phyloP scores from a whole-genome alignment of 495 filamentous ascomycete species.

The Hypoxylon rickii region DNA sequence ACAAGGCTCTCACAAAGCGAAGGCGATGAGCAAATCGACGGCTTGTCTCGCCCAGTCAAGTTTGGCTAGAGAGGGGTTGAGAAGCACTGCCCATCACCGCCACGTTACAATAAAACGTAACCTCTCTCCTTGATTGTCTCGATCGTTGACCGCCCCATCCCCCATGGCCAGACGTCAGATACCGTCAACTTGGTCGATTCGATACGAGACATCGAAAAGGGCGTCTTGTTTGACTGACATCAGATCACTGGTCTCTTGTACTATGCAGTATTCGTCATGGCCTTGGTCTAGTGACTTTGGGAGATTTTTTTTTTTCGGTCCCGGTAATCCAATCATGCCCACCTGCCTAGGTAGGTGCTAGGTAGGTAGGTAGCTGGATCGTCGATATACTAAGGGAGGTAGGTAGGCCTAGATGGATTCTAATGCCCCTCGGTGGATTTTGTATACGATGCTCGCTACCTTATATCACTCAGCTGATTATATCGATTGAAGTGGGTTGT shows the following conservation, averaged over 20 bases:
- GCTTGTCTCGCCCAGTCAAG: constrained; percentile 7
- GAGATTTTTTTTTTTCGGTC: constrained; percentile 1
- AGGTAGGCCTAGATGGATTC: too few relatives aligned
- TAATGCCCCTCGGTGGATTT: not conserved
- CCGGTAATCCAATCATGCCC: not conserved
- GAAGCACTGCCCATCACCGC: constrained; percentile 20
- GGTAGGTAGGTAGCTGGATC: too few relatives aligned
- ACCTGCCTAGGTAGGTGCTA: too few relatives aligned
- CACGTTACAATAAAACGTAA: constrained; percentile 18
- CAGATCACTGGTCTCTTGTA: not conserved
- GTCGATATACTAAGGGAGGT: too few relatives aligned
- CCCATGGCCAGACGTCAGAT: not conserved
- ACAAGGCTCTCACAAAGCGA: constrained; percentile 8
- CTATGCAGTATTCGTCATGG: not conserved
- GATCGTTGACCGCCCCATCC: constrained; percentile 11
- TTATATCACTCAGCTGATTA: constrained; percentile 12
- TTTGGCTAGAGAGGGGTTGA: not conserved
- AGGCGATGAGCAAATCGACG: constrained; percentile 10
- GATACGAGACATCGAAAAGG: not conserved
- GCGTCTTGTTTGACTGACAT: not conserved
- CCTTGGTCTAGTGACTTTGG: not conserved
- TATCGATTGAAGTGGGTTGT: not conserved
- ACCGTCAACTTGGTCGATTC: not conserved
- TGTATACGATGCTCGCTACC: not conserved
- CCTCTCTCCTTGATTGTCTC: not conserved